Evolutionary conservation across 495 filamentous ascomycete species (phyloP), one percentile per base, ranked within the genome.

Genomic region (Penicillium alfredii): DNA sequence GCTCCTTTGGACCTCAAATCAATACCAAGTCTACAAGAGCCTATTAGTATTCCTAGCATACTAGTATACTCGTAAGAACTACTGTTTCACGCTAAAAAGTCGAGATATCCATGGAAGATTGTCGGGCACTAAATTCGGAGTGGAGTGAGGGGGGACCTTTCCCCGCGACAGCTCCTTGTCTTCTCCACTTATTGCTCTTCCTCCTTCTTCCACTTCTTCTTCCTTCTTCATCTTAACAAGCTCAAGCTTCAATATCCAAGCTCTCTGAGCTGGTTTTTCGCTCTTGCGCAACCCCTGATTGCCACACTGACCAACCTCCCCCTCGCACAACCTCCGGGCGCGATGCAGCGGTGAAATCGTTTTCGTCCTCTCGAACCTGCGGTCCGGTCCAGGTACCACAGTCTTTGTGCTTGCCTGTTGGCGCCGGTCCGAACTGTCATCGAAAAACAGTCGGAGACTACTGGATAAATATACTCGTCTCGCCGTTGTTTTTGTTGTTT

Each of bases 321-420:
- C 40, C 33, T 46, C 23, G 40, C 45, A 49, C 42, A 33, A 42
- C 44, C 20, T 12, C 18, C 18, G 14, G 31, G 23, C 21, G 41
- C 38, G 33, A 42, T 48, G 45, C 49, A 48, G 44, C 35, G 13
- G 45, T 55, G 45, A 49, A 45, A 16, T 34, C 22, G 38, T 50
- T 49, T 45, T 55, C 49, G 45, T 47, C 30, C 26, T 16, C 31
- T 47, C 26, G 46, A 45, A 49, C 26, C 49, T 42, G 45, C 35
- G n/a, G 38, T 53, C 47, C 35, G 45, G 35, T 26, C 35, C 47
- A 51, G 53, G 53, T 57, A 47, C 42, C 50, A 57, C 53, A 40
- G 40, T 28, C 30, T 21, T 33, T 14, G 31, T 13, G 38, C 21
- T 33, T 24, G 20, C 34, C 30, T 28, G 47, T 35, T 27, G 28